phyloP scores from a whole-genome alignment of 192 early-diverging fungal genomes.

The Lunasporangiospora selenospora region DNA sequence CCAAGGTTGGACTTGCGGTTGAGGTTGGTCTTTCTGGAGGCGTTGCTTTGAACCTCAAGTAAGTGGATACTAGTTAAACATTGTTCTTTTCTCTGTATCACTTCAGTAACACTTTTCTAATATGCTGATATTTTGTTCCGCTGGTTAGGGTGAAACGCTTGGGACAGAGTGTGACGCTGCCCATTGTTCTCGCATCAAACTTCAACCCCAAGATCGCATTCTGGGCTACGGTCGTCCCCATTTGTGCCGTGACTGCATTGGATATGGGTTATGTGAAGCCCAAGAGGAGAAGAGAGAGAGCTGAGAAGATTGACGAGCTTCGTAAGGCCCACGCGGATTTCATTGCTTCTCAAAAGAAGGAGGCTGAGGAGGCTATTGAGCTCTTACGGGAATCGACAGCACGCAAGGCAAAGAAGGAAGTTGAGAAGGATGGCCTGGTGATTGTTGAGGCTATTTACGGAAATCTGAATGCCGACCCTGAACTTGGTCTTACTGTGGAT shows the following conservation, averaged over 20 bases:
- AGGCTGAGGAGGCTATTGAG: slow-evolving; percentile 79
- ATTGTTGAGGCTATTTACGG: slow-evolving; percentile 92
- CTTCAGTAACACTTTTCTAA: background rate
- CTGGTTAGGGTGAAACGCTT: slow-evolving; percentile 62
- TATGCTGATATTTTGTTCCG: background rate
- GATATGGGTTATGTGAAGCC: slow-evolving; percentile 70
- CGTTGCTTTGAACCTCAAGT: slow-evolving; percentile 63
- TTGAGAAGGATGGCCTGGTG: slow-evolving; percentile 75
- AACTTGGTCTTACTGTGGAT: slow-evolving; percentile 63
- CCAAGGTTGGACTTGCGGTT: slow-evolving; percentile 63
- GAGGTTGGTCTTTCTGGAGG: slow-evolving; percentile 67
- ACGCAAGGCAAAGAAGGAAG: slow-evolving; percentile 72
- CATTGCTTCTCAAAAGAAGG: slow-evolving; percentile 70
- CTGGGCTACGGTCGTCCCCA: slow-evolving; percentile 60
- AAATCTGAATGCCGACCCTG: slow-evolving; percentile 58
- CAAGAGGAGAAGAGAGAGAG: slow-evolving; percentile 56
- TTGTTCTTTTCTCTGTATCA: background rate
- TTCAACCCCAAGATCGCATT: slow-evolving; percentile 63
- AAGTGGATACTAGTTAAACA: slow-evolving; percentile 3
- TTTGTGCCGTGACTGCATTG: slow-evolving; percentile 55
- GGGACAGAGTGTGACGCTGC: slow-evolving; percentile 71
- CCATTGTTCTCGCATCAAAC: slow-evolving; percentile 65
- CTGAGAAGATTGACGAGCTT: slow-evolving; percentile 54
- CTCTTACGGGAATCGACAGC: slow-evolving; percentile 73
- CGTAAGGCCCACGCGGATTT: slow-evolving; percentile 68